Evolutionary conservation across 1,284 basidiomycete genomes (phyloP), one percentile per base, ranked within the genome.

Genomic region (Peniophora sp.): DNA sequence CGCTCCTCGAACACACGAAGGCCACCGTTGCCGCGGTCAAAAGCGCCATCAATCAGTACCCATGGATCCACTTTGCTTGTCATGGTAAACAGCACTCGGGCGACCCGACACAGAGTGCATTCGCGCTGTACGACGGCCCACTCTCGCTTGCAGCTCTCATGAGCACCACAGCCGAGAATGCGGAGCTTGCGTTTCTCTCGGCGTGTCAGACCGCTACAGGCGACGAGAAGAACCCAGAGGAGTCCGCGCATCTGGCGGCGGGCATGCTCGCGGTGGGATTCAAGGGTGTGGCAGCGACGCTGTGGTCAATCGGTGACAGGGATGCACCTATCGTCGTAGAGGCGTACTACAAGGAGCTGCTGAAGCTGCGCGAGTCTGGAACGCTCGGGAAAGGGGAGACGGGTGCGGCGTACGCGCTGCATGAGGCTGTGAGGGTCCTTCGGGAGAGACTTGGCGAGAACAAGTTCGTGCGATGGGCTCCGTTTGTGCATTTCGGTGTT

Each of bases 241-340:
- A 62, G 50, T 49, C 55, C 25, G 53, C 59, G 16, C 61, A 62
- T 48, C 56, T 63, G 11, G 61, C 62, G 0, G 61, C 60, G 23
- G 56, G 56, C 35, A 50, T 63, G 60, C 56, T 56, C 27, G 52
- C 59, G 19, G 53, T 56, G 17, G 62, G 62, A 19, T 59, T 52
- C 45, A 52, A 54, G 12, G 52, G 52, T 20, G 52, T 54, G 16
- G 47, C 62, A 19, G 61, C 58, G 24, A 62, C 60, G 16, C 55
- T 62, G 57, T 62, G 62, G 61, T 55, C 53, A 11, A 59, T 59
- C 17, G 48, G 50, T 2, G 59, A 60, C 41, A 17, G 38, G 38
- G 43, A 44, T 41, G 50, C 48, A 39, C 35, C 55, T 48, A 3
- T 32, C n/a, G 53, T 58, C 49, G 50, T 56, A 48, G 51, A 58